Conservation (phyloP, 2,329 filamentous ascomycete genomes). For the Aspergillus flavus region DNA sequence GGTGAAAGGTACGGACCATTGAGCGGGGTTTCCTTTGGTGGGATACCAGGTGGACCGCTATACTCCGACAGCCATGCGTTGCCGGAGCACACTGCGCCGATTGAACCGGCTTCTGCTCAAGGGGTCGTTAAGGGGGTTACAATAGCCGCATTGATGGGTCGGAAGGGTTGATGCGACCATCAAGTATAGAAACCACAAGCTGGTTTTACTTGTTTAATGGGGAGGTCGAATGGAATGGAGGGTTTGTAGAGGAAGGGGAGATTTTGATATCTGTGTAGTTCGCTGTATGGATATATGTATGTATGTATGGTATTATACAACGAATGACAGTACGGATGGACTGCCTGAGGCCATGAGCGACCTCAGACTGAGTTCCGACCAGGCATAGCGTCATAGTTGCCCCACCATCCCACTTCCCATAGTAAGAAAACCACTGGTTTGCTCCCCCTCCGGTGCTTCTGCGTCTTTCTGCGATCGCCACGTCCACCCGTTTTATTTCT, state of each 20-base stretch:
- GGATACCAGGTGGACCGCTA: conserved; percentile 16
- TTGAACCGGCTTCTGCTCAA: conserved; percentile 5
- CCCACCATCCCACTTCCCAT: conserved; percentile 24
- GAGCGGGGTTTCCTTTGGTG: conserved; percentile 11
- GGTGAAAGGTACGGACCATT: conserved; percentile 17
- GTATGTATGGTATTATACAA: neutral
- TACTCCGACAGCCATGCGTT: conserved; percentile 1
- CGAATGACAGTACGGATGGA: neutral
- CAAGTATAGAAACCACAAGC: neutral
- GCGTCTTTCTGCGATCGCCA: conserved; percentile 15
- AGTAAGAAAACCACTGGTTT: neutral
- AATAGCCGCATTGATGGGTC: neutral
- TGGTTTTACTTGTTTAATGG: neutral
- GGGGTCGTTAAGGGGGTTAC: neutral
- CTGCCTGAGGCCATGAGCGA: neutral
- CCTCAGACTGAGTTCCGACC: neutral
- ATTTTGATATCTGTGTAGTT: neutral
- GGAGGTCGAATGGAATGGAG: neutral
- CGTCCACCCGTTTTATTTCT: conserved; percentile 14
- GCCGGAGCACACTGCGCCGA: conserved; percentile 40
- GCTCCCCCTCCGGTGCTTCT: conserved; percentile 8
- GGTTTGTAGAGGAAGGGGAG: neutral
- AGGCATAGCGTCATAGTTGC: conserved; percentile 26
- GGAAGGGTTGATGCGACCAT: neutral
- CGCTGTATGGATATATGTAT: neutral